Evolutionary conservation across 2,329 filamentous ascomycete species (phyloP).

Genomic region (Trichoderma sp.): DNA sequence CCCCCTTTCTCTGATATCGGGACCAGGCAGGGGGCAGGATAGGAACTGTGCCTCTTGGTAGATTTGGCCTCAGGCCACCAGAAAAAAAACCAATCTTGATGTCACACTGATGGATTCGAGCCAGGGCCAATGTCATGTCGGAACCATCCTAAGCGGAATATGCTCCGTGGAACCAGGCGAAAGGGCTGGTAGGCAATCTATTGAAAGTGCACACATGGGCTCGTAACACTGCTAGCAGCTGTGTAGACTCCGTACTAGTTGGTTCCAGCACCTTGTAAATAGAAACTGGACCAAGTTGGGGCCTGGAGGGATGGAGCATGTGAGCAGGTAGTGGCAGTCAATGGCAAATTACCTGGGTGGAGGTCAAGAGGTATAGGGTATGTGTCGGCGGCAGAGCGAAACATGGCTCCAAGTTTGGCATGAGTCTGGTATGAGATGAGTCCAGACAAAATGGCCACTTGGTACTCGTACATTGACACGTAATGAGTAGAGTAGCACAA

Average conservation of each 20-base stretch:
- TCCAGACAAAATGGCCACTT: neutral
- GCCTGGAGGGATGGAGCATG: neutral
- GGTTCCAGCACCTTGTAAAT: neutral
- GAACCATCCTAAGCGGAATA: slow-evolving; percentile 9
- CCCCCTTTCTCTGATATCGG: neutral
- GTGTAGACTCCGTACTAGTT: neutral
- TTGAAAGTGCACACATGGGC: slow-evolving; percentile 5
- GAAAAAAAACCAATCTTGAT: neutral
- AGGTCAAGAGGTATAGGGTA: neutral
- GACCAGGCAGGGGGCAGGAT: neutral
- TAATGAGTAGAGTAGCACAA: neutral
- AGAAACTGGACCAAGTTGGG: neutral
- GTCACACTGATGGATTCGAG: slow-evolving; percentile 14
- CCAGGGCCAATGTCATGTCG: slow-evolving; percentile 6
- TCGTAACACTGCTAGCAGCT: neutral
- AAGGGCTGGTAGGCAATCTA: slow-evolving; percentile 19
- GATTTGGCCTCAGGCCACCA: neutral
- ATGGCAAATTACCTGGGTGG: neutral
- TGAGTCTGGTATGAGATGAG: neutral
- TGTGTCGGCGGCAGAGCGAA: neutral
- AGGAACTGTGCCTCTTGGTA: neutral
- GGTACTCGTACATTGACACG: neutral
- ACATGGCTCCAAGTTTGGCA: neutral
- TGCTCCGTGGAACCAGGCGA: slow-evolving; percentile 5
- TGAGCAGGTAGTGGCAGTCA: neutral